phyloP scores from a whole-genome alignment of 1,284 basidiomycete species.

The Ganoderma resinaceum region DNA sequence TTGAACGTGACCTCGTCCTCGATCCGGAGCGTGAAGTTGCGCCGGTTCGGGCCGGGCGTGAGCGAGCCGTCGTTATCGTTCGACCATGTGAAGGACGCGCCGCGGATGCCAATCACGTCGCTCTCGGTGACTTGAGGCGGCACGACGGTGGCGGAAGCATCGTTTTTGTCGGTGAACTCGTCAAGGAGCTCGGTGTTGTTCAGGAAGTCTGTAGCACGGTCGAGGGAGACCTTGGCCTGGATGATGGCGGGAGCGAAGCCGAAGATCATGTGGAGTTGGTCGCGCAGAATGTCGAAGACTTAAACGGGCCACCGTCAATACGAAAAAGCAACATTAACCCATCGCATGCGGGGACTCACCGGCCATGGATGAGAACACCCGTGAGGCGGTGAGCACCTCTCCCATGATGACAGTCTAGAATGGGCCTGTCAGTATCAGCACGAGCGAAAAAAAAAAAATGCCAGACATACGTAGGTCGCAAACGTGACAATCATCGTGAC shows the following conservation, averaged over 20 bases:
- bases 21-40: constrained; percentile 57
- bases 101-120: constrained; percentile 47
- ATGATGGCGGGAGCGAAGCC: constrained; percentile 42
- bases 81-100: constrained; percentile 50
- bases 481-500: constrained; percentile 78
- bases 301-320: neutral
- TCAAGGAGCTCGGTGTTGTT: constrained; percentile 58
- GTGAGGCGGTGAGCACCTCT: constrained; percentile 43
- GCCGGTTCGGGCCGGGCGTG: constrained; percentile 40
- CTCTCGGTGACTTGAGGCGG: constrained; percentile 32
- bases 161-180: constrained; percentile 44
- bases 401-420: constrained; percentile 46
- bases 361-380: constrained; percentile 51
- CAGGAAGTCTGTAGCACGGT: constrained; percentile 56
- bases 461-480: constrained; percentile 54
- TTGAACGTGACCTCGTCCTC: constrained; percentile 64
- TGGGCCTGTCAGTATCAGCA: neutral
- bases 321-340: neutral
- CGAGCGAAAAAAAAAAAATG: neutral
- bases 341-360: constrained; percentile 32
- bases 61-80: constrained; percentile 40
- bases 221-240: constrained; percentile 56
- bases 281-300: constrained; percentile 31
- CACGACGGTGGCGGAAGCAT: constrained; percentile 13
- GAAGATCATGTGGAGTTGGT: constrained; percentile 41